Evolutionary conservation across 805 yeast species (phyloP).

Genomic region (Lipomyces starkeyi): DNA sequence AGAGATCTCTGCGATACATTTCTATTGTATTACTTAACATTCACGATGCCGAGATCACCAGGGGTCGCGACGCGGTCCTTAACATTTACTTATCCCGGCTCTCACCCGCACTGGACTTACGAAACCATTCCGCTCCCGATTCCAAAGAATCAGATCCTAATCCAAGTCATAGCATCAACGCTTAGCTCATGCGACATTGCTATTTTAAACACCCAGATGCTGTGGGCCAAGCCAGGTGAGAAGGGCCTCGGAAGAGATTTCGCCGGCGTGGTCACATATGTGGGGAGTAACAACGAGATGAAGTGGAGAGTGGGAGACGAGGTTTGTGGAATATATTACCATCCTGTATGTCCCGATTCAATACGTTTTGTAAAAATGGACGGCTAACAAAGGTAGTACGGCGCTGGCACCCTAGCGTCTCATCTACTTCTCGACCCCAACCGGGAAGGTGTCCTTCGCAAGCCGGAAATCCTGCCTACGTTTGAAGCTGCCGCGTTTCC

Average conservation of each 20-base stretch:
- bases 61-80: constrained; percentile 32
- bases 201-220: constrained; percentile 59
- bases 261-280: constrained; percentile 62
- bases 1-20: not conserved
- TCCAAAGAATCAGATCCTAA: constrained; percentile 55
- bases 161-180: constrained; percentile 64
- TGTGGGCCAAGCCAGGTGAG: constrained; percentile 52
- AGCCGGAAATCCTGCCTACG: constrained; percentile 55
- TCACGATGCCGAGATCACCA: constrained; percentile 18
- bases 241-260: constrained; percentile 76
- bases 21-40: not conserved
- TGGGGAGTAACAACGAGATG: constrained; percentile 55
- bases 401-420: constrained; percentile 64
- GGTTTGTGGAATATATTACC: constrained; percentile 67
- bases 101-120: constrained; percentile 34
- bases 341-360: constrained; percentile 43
- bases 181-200: constrained; percentile 71
- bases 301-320: constrained; percentile 61
- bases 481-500: constrained; percentile 72
- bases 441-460: constrained; percentile 55
- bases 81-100: constrained; percentile 33
- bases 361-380: not conserved
- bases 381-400: constrained; percentile 41
- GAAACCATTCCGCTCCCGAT: constrained; percentile 54
- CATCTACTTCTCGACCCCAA: constrained; percentile 61